Evolutionary conservation across 163 green algal species (phyloP).

Genomic region (Smithsoniella earleae): DNA sequence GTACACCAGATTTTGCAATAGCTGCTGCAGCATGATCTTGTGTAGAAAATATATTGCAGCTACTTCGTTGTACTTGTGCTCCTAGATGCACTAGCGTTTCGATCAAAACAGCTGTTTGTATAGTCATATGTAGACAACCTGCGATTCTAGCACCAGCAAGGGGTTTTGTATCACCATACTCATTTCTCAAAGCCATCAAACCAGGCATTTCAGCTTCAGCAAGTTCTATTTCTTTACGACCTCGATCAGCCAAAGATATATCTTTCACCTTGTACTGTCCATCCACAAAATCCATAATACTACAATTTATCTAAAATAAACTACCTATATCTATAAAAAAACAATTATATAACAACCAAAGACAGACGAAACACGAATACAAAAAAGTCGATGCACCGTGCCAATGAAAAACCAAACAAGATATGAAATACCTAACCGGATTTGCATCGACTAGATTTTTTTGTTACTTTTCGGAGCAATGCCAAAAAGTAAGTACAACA

Average conservation of each 20-base stretch:
- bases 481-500: too few relatives aligned
- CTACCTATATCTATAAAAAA: too few relatives aligned
- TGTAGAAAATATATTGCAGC: slow-evolving; percentile 79
- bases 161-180: slow-evolving; percentile 88
- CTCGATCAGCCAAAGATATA: slow-evolving; percentile 93
- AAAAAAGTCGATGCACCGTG: too few relatives aligned
- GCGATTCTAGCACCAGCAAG: slow-evolving; percentile 90
- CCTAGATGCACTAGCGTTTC: slow-evolving; percentile 92
- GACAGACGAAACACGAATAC: too few relatives aligned
- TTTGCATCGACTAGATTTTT: too few relatives aligned
- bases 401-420: too few relatives aligned
- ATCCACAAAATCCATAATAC: too few relatives aligned
- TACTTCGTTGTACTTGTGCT: slow-evolving; percentile 77
- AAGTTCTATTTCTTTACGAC: slow-evolving; percentile 92
- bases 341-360: too few relatives aligned
- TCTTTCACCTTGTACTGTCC: slow-evolving; percentile 94
- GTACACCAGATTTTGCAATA: slow-evolving; percentile 85
- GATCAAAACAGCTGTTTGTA: slow-evolving; percentile 98
- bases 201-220: slow-evolving; percentile 97
- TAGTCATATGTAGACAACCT: slow-evolving; percentile 98
- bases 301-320: too few relatives aligned
- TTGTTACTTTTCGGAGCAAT: too few relatives aligned
- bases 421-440: too few relatives aligned
- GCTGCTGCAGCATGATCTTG: slow-evolving; percentile 97
- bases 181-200: slow-evolving; percentile 83